Base-by-base conservation (phyloP, 2,329 filamentous ascomycete species). In the Claviceps quebecensis region DNA sequence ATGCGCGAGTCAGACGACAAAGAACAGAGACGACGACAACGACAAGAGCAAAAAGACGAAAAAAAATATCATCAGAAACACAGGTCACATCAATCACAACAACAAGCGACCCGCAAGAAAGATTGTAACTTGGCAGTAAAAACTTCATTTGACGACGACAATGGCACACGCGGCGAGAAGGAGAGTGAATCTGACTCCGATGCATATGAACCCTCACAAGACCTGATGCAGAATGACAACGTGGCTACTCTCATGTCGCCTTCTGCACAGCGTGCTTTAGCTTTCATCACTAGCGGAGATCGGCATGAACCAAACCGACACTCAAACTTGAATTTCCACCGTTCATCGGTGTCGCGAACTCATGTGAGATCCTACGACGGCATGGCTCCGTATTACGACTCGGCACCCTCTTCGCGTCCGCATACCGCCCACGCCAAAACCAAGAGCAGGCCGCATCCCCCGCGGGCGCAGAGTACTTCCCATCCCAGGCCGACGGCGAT, bases 1-100 rank as follows among this genome's bases (percentile, higher is more conserved):
- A 84, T 84, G 81, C 69, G 72, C 22, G 77, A 83, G 56, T 69
- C 69, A 19, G 81, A 84, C 40, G 71, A 74, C 52, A 74, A 71
- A 49, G 66, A 70, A 52, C 67, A 67, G 57, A 67, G 68, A 47
- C 29, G 29, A 34, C 29, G 29, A 4, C 29, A 34, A 34, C 29
- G 29, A 34, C 29, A 34, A 34, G 29, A 11, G 29, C 29, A 34
- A 34, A 34, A 34, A 34, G 29, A 34, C 29, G 9, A 11, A 11
- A 9, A 34, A 34, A 34, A 34, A 4, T 3, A 11, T 34, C 29
- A 34, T 34, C 29, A 34, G 29, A 34, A 34, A 11, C 29, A 34
- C 9, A 34, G 11, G 29, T 34, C 29, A 34, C 29, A 11, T 11
- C 29, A 29, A 29, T 29, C 29, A 11, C 29, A 29, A 4, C 66